Evolutionary conservation across 768 basidiomycete species (phyloP).

Genomic region (Pulveroboletus sp.): DNA sequence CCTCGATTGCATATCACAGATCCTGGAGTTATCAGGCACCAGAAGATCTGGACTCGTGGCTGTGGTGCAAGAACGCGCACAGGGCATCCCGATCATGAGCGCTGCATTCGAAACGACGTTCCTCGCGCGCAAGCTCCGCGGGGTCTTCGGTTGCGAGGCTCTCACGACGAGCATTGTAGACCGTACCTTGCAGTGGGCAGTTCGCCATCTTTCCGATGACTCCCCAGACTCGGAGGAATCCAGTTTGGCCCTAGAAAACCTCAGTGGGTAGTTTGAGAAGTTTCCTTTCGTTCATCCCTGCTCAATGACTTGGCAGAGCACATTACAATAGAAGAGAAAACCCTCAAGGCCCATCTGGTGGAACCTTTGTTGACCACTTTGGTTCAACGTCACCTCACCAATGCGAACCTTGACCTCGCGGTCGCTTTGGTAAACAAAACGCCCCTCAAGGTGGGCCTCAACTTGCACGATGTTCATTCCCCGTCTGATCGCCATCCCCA

Average conservation of each 20-base stretch:
- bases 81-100: slow-evolving; percentile 21
- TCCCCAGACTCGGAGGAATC: slow-evolving; percentile 20
- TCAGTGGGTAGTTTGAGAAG: slow-evolving; percentile 33
- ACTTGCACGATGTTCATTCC: background rate
- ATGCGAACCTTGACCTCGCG: slow-evolving; percentile 39
- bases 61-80: slow-evolving; percentile 27
- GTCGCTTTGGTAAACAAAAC: slow-evolving; percentile 37
- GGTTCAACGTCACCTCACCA: slow-evolving; percentile 53
- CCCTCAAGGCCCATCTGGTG: slow-evolving; percentile 51
- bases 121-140: slow-evolving; percentile 31
- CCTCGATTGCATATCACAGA: slow-evolving; percentile 28
- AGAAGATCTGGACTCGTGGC: slow-evolving; percentile 17
- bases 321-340: slow-evolving; percentile 9
- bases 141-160: slow-evolving; percentile 21
- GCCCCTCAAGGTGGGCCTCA: slow-evolving; percentile 57
- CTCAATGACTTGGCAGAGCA: slow-evolving; percentile 9
- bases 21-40: slow-evolving; percentile 15
- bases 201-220: slow-evolving; percentile 41
- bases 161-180: slow-evolving; percentile 38
- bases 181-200: slow-evolving; percentile 50
- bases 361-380: slow-evolving; percentile 63
- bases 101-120: slow-evolving; percentile 30
- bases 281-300: background rate
- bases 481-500: background rate
- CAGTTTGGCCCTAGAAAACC: slow-evolving; percentile 27